These are phyloP conservation scores for Carex littledalei DNA, from an alignment of 176 grass and related monocot species.

Conservation along the genomic window DNA sequence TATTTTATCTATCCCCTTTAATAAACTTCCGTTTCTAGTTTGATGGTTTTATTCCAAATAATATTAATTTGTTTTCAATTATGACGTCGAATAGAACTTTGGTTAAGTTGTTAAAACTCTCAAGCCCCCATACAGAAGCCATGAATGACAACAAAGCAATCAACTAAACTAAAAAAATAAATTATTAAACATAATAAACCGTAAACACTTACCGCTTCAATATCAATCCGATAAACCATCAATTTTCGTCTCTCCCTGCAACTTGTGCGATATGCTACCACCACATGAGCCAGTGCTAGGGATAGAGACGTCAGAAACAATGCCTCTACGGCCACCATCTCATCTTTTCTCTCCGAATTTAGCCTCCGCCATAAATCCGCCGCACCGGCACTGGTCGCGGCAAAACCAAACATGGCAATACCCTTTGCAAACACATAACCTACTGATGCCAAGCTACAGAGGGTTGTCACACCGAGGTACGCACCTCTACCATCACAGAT, in stretches of 20 bases:
- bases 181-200: background rate
- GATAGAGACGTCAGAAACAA: conserved; percentile 62
- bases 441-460: conserved; percentile 38
- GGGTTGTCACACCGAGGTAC: conserved; percentile 47
- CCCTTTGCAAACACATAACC: conserved; percentile 62
- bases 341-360: conserved; percentile 11
- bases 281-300: conserved; percentile 72
- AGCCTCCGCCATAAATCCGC: background rate
- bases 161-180: background rate
- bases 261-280: conserved; percentile 74
- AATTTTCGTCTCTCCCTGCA: conserved; percentile 81
- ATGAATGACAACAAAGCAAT: background rate
- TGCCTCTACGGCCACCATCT: conserved; percentile 28
- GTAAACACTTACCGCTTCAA: conserved; percentile 62
- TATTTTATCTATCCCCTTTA: background rate
- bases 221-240: conserved; percentile 87
- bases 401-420: conserved; percentile 22
- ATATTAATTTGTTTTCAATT: too few relatives aligned
- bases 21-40: too few relatives aligned
- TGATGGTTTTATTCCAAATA: too few relatives aligned
- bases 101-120: background rate
- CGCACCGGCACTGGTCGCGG: background rate
- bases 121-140: background rate
- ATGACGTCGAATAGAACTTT: background rate
- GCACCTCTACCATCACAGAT: conserved; percentile 45